A percentile compares a stretch with the other conserved stretches of the same genome.
Conservation (phyloP, 805 yeast species). For the Naumovozyma dairenensis region DNA sequence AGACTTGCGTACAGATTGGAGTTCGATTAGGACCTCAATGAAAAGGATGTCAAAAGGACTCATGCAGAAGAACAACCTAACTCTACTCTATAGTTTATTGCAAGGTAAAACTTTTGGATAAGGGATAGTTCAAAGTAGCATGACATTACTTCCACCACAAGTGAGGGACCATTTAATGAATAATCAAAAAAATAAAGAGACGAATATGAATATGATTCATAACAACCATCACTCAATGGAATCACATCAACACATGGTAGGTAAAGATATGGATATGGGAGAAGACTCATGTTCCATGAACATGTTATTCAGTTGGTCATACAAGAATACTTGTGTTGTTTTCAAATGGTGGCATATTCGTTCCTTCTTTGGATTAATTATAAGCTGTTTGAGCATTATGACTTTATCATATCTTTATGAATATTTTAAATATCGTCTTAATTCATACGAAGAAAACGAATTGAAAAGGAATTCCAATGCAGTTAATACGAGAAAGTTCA, state of each 20-base stretch:
- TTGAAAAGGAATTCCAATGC: not conserved
- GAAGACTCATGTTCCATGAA: constrained; percentile 44
- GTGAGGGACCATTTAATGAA: too few species aligned
- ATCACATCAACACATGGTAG: constrained; percentile 8
- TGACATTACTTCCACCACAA: too few species aligned
- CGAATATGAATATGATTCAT: too few species aligned
- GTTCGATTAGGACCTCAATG: too few species aligned
- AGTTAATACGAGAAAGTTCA: not conserved
- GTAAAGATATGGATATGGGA: constrained; percentile 18
- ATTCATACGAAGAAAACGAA: constrained; percentile 3
- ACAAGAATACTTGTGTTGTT: constrained; percentile 60
- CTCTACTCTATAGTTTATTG: too few species aligned
- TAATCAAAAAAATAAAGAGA: too few species aligned
- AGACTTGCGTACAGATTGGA: too few species aligned
- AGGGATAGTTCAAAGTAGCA: too few species aligned
- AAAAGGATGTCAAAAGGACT: too few species aligned
- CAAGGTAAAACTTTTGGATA: too few species aligned
- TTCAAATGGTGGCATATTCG: constrained; percentile 75
- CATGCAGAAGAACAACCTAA: too few species aligned
- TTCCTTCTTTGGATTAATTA: constrained; percentile 39
- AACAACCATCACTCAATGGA: constrained; percentile 5
- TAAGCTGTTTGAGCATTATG: constrained; percentile 42
- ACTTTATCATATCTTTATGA: constrained; percentile 52
- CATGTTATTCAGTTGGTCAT: constrained; percentile 76
- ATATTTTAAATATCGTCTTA: constrained; percentile 26